These are phyloP conservation scores for Punica granatum DNA, from an alignment of 345 rosid genomes.

Conservation along the genomic window DNA sequence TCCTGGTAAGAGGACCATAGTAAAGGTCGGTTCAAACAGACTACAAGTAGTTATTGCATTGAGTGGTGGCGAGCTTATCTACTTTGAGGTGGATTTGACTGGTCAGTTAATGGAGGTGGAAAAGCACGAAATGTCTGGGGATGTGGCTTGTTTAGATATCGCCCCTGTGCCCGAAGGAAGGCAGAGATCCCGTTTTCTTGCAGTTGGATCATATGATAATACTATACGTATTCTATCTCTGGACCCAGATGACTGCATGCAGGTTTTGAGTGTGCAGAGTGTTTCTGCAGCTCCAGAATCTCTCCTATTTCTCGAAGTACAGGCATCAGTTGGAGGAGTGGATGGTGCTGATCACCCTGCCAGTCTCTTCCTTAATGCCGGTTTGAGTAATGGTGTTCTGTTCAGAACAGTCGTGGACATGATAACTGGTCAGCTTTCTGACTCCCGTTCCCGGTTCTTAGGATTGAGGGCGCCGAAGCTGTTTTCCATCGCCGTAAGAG, in stretches of 20 bases:
- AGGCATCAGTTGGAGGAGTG: slow-evolving; percentile 91
- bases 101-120: slow-evolving; percentile 98
- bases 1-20: slow-evolving; percentile 97
- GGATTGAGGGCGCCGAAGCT: slow-evolving; percentile 92
- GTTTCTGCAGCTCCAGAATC: slow-evolving; percentile 97
- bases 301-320: slow-evolving; percentile 95
- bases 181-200: slow-evolving; percentile 95
- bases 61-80: slow-evolving; percentile 96
- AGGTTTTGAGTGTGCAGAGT: slow-evolving; percentile 90
- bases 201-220: slow-evolving; percentile 93
- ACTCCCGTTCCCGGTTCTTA: slow-evolving; percentile 89
- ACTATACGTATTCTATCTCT: slow-evolving; percentile 83
- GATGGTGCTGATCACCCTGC: slow-evolving; percentile 99
- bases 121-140: slow-evolving; percentile 98
- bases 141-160: slow-evolving; percentile 96
- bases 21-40: slow-evolving; percentile 93
- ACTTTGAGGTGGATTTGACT: slow-evolving; percentile 92
- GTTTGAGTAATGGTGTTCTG: slow-evolving; percentile 87
- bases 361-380: slow-evolving; percentile 92
- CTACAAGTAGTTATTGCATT: slow-evolving; percentile 94
- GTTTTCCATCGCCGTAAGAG: slow-evolving; percentile 73
- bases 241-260: slow-evolving; percentile 99
- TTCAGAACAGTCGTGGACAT: slow-evolving; percentile 94
- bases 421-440: slow-evolving; percentile 98
- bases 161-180: slow-evolving; percentile 99